These are phyloP conservation scores for Podospora didyma DNA, from an alignment of 495 filamentous ascomycete species.

Conservation along the genomic window DNA sequence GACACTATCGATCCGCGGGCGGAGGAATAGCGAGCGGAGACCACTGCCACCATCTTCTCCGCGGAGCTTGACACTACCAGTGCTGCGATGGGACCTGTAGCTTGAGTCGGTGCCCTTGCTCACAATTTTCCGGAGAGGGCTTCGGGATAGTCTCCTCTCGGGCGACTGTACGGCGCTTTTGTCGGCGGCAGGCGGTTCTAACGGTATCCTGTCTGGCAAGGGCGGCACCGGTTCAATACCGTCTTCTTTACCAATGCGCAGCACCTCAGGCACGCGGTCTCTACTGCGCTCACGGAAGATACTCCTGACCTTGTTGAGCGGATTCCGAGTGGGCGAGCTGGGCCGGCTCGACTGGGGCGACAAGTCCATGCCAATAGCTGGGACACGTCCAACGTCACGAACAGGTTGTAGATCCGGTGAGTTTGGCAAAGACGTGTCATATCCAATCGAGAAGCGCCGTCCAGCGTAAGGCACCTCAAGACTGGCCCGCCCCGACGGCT, in stretches of 20 bases:
- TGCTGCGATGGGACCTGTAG: constrained; percentile 37
- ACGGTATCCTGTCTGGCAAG: constrained; percentile 10
- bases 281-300: constrained; percentile 47
- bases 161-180: constrained; percentile 23
- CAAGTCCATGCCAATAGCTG: constrained; percentile 40
- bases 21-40: constrained; percentile 40
- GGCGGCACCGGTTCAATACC: constrained; percentile 13
- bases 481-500: constrained; percentile 29
- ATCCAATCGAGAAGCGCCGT: constrained; percentile 35
- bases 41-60: constrained; percentile 38
- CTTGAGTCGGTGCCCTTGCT: constrained; percentile 27
- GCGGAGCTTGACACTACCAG: constrained; percentile 33
- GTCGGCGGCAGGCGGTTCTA: constrained; percentile 21
- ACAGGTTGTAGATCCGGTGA: constrained; percentile 31
- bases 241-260: constrained; percentile 20
- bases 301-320: constrained; percentile 40
- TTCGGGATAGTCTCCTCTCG: constrained; percentile 32
- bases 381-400: constrained; percentile 28
- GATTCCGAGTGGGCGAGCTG: constrained; percentile 41
- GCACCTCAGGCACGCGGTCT: constrained; percentile 27
- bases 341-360: constrained; percentile 39
- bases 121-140: constrained; percentile 31
- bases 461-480: constrained; percentile 35
- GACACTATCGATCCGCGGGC: constrained; percentile 44
- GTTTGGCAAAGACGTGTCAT: constrained; percentile 37